phyloP scores from a whole-genome alignment of 257 asterid species.

The Coffea eugenioides region DNA sequence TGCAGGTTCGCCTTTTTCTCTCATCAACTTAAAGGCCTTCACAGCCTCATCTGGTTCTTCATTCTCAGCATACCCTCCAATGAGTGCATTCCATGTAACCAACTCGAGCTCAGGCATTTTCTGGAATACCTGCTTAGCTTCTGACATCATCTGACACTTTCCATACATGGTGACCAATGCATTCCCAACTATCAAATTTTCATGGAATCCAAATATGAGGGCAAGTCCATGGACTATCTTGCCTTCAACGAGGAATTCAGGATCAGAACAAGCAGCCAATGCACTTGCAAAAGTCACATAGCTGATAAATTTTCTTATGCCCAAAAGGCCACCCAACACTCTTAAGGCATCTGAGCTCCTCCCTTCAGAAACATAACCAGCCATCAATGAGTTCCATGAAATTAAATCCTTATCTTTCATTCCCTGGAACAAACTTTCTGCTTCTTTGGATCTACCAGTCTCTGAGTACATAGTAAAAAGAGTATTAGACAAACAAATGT shows the following conservation, averaged over 20 bases:
- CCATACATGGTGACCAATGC: slow-evolving; percentile 88
- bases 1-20: slow-evolving; percentile 40
- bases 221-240: slow-evolving; percentile 58
- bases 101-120: slow-evolving; percentile 58
- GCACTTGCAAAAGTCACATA: slow-evolving; percentile 75
- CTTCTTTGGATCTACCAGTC: slow-evolving; percentile 47
- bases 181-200: slow-evolving; percentile 68
- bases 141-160: slow-evolving; percentile 53
- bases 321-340: slow-evolving; percentile 45
- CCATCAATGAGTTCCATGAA: slow-evolving; percentile 87
- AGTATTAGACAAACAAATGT: slow-evolving; percentile 60
- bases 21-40: slow-evolving; percentile 49
- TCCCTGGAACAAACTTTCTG: slow-evolving; percentile 50
- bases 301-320: slow-evolving; percentile 37
- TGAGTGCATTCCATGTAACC: slow-evolving; percentile 86
- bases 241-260: slow-evolving; percentile 55
- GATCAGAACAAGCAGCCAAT: slow-evolving; percentile 61
- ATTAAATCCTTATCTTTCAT: slow-evolving; percentile 67
- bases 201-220: slow-evolving; percentile 50
- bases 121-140: slow-evolving; percentile 56
- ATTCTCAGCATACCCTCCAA: slow-evolving; percentile 69
- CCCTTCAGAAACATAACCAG: slow-evolving; percentile 63
- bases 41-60: slow-evolving; percentile 47
- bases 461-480: slow-evolving; percentile 75
- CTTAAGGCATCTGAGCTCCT: slow-evolving; percentile 52